phyloP scores from a whole-genome alignment of 768 basidiomycete species.

The Tylopilus sp. region DNA sequence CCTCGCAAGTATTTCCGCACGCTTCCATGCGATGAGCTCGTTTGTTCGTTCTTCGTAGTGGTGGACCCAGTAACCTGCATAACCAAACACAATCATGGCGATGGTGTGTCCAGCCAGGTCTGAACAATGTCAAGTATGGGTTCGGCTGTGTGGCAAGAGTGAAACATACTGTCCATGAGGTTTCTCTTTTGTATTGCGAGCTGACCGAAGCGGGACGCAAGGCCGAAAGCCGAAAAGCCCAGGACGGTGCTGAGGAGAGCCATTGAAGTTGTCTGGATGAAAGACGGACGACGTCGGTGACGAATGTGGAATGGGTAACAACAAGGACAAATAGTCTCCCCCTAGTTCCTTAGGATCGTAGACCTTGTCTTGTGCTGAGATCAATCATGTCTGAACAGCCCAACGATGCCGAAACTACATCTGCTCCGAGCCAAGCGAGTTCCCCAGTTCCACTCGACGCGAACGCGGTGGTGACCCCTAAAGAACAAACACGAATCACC shows the following conservation, averaged over 20 bases:
- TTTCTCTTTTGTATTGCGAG: slow-evolving; percentile 81
- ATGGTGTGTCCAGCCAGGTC: slow-evolving; percentile 71
- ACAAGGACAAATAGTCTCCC: slow-evolving; percentile 27
- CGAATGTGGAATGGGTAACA: slow-evolving; percentile 15
- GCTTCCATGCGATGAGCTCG: slow-evolving; percentile 61
- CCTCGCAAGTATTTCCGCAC: slow-evolving; percentile 54
- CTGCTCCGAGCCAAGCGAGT: neutral
- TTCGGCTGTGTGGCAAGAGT: neutral
- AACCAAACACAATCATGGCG: slow-evolving; percentile 68
- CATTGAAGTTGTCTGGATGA: slow-evolving; percentile 37
- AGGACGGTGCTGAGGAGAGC: slow-evolving; percentile 64
- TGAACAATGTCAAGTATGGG: slow-evolving; percentile 25
- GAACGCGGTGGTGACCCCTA: slow-evolving; percentile 16
- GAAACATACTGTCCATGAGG: slow-evolving; percentile 71
- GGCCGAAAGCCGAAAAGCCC: slow-evolving; percentile 79
- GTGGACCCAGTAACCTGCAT: slow-evolving; percentile 72
- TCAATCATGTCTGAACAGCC: slow-evolving; percentile 17
- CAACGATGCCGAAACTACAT: neutral
- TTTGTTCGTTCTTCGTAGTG: slow-evolving; percentile 60
- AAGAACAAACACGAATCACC: slow-evolving; percentile 30
- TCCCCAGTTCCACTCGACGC: slow-evolving; percentile 15
- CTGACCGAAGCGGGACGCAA: slow-evolving; percentile 81
- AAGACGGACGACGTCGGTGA: slow-evolving; percentile 11
- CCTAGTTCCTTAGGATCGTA: neutral
- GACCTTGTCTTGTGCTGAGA: neutral